Percentiles rank a stretch among this genome's conserved stretches.
Conservation (phyloP, 441 rosid genomes). For the Macaranga tanarius region DNA sequence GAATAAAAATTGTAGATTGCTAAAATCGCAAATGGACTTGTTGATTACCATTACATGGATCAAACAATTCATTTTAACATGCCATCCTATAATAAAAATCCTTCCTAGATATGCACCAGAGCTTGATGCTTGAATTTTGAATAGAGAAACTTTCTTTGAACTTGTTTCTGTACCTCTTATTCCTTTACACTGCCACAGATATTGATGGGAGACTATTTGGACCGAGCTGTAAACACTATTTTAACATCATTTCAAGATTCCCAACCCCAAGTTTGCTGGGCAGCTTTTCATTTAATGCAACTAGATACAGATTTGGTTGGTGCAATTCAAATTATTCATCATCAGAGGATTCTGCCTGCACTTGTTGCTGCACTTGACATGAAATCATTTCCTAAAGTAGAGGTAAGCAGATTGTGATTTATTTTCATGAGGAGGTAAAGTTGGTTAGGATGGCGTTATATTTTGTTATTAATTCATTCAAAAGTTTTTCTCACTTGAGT, state of each 20-base stretch:
- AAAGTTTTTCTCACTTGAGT: no score
- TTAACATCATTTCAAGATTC: conserved; percentile 13
- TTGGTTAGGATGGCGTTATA: background rate
- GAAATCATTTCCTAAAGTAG: conserved; percentile 3
- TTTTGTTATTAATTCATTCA: background rate
- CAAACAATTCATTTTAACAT: no score
- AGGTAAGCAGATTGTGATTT: conserved; percentile 6
- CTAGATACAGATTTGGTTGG: conserved; percentile 16
- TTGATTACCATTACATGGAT: no score
- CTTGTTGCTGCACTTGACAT: conserved; percentile 3
- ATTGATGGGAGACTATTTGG: conserved; percentile 15
- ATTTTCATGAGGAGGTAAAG: background rate
- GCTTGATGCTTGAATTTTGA: background rate
- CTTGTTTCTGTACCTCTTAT: background rate
- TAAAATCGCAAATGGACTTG: background rate
- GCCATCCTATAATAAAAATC: background rate
- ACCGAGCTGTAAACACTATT: background rate
- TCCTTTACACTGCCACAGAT: conserved; percentile 4
- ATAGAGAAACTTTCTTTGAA: background rate
- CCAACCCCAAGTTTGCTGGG: conserved; percentile 13
- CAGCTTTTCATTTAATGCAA: conserved; percentile 20
- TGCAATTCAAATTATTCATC: conserved; percentile 19
- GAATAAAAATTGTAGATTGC: no score
- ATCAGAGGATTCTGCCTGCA: conserved; percentile 13
- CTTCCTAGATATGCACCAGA: background rate